These are phyloP conservation scores for Nepenthes mirabilis DNA, from an alignment of 148 eudicot species.

Conservation along the genomic window DNA sequence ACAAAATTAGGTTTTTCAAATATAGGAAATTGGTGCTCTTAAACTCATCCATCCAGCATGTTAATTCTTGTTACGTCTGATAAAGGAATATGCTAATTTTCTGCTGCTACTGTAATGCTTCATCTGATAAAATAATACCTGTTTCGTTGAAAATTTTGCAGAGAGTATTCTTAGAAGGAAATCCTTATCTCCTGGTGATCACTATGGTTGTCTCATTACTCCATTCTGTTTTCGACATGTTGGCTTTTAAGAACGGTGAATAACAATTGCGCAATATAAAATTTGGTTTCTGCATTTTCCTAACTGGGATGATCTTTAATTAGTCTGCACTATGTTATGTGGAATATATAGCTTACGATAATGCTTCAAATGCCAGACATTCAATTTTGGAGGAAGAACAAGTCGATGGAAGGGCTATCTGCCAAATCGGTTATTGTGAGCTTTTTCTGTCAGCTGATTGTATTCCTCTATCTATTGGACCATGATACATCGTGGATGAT, in stretches of 20 bases:
- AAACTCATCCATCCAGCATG: no score
- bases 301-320: not conserved
- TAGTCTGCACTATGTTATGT: conserved; percentile 1
- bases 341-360: not conserved
- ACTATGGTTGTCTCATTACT: conserved; percentile 84
- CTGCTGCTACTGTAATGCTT: not conserved
- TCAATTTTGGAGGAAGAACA: conserved; percentile 98
- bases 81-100: not conserved
- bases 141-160: conserved; percentile 13
- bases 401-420: conserved; percentile 97
- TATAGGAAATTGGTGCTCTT: no score
- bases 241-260: conserved; percentile 97
- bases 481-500: conserved; percentile 99
- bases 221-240: conserved; percentile 84
- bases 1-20: no score
- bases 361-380: conserved; percentile 40
- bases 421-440: conserved; percentile 86
- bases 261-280: not conserved
- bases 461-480: conserved; percentile 89
- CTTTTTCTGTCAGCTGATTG: conserved; percentile 71
- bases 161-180: conserved; percentile 97
- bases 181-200: conserved; percentile 75
- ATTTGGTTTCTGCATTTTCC: not conserved
- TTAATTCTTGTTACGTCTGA: no score
- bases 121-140: not conserved